A percentile compares a stretch with the other conserved stretches of the same genome.
phyloP scores from a whole-genome alignment of 202 grass and related monocot species.

The Bolboschoenoplectus hybrid region DNA sequence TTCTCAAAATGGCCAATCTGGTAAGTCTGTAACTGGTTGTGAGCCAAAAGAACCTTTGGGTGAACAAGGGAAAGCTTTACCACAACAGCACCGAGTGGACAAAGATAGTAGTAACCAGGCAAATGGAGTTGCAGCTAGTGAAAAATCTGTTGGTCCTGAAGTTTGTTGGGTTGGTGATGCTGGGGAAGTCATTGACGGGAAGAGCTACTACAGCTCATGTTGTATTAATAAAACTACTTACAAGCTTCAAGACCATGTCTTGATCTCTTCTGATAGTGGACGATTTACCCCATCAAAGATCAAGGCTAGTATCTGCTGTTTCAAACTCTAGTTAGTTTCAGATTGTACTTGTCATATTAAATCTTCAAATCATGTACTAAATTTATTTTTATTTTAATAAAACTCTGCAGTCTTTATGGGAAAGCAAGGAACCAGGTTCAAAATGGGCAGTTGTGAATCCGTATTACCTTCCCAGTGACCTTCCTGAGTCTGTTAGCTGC shows the following conservation, averaged over 20 bases:
- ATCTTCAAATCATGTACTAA: neutral
- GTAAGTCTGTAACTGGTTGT: slow-evolving; percentile 37
- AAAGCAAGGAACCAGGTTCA: slow-evolving; percentile 38
- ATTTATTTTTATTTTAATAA: slow-evolving; percentile 30
- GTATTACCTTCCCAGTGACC: slow-evolving; percentile 42
- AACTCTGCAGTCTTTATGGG: slow-evolving; percentile 43
- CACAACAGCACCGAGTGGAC: slow-evolving; percentile 9
- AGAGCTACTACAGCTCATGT: slow-evolving; percentile 41
- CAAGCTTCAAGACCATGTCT: slow-evolving; percentile 48
- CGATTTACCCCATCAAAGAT: slow-evolving; percentile 41
- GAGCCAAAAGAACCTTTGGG: slow-evolving; percentile 34
- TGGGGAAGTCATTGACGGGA: slow-evolving; percentile 45
- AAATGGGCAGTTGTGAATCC: slow-evolving; percentile 40
- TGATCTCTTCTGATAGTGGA: slow-evolving; percentile 34
- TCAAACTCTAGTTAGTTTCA: slow-evolving; percentile 12
- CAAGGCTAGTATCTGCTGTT: slow-evolving; percentile 33
- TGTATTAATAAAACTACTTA: slow-evolving; percentile 36
- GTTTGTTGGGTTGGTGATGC: slow-evolving; percentile 46
- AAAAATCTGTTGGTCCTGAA: slow-evolving; percentile 44
- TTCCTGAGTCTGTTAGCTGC: slow-evolving; percentile 38
- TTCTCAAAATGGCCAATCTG: slow-evolving; percentile 36
- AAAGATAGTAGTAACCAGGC: slow-evolving; percentile 38
- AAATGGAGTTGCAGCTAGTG: slow-evolving; percentile 35
- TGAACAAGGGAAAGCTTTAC: slow-evolving; percentile 35
- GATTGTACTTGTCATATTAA: slow-evolving; percentile 9